Evolutionary conservation across 1,139 yeast genomes (phyloP), one percentile per base, ranked within the genome.

Genomic region (Suhomyces chickasaworum): DNA sequence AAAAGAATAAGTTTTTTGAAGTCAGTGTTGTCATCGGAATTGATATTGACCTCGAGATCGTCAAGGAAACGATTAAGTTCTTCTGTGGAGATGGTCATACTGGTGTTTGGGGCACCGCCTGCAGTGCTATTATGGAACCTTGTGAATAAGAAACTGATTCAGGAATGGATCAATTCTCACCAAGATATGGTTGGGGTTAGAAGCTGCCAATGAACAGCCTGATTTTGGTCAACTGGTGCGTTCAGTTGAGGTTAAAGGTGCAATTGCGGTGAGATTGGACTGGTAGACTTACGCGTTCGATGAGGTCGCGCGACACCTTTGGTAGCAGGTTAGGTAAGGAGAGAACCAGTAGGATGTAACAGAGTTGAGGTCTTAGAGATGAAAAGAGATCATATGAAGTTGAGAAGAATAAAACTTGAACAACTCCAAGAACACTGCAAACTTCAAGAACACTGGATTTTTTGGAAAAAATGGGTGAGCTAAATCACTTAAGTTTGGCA

Each of bases 1-100:
- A 69, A 71, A 13, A 73, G 55, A 21, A 64, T 51, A 42, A 73
- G 55, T 50, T 68, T 69, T 48, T 65, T 66, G 54, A 71, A 73
- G 54, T 74, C 75, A 6, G 72, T 62, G 25, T 55, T 52, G 34
- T 68, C 71, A 47, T 68, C 69, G 37, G 60, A 59, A 40, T 62
- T 55, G 41, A 73, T 63, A 47, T 70, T 69, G 35, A 53, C 54
- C 42, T 65, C 64, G 25, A 75, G 65, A 45, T 75, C 80, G 33
- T 61, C 57, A 15, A 75, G 59, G 48, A 75, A 74, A 46, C 20
- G 44, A 22, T 45, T 38, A 35, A 50, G 47, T 23, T 50, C 53
- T 13, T 18, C 32, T n/a, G 30, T 13, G 20, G 35, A 25, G 12
- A 39, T 39, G 16, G 45, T 20, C 45, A 42, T 42, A 12, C 4